phyloP scores from a whole-genome alignment of 306 rosid genomes.

The Medicago truncatula region MtrunA17r5.0-ANR NC_053049.1:1717501-1718000 shows the following conservation, averaged over 20 bases:
- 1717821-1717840: constrained; percentile 9
- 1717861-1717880: constrained; percentile 60
- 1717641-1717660: background rate
- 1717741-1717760: constrained; percentile 52
- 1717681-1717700: constrained; percentile 64
- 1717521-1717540: background rate
- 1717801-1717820: background rate
- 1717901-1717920: constrained; percentile 48
- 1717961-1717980: constrained; percentile 53
- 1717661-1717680: constrained; percentile 15
- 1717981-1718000: no score
- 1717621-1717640: constrained; percentile 6
- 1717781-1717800: constrained; percentile 4
- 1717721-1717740: constrained; percentile 71
- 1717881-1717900: constrained; percentile 75
- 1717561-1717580: background rate
- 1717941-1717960: constrained; percentile 46
- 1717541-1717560: background rate
- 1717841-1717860: constrained; percentile 53
- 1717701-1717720: constrained; percentile 93
- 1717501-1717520: constrained; percentile 4
- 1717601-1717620: constrained; percentile 12
- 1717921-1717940: constrained; percentile 45
- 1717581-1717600: background rate
- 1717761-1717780: constrained; percentile 1